Percentiles rank a stretch among this genome's conserved stretches.
phyloP scores from a whole-genome alignment of 768 basidiomycete genomes.

The Brasilioporus rufonigricans region DNA sequence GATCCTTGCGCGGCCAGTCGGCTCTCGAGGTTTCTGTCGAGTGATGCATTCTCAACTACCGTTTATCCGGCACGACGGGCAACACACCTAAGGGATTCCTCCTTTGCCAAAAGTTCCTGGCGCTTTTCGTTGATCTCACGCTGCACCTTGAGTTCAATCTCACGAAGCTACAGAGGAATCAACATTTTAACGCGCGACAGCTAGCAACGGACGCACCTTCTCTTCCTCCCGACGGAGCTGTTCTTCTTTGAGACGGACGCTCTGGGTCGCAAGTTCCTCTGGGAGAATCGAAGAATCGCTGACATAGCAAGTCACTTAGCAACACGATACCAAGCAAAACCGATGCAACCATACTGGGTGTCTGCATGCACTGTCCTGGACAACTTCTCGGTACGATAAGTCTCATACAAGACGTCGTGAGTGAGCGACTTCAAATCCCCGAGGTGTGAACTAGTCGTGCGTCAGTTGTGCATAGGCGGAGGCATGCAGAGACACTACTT shows the following conservation, averaged over 20 bases:
- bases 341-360: conserved; percentile 49
- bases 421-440: conserved; percentile 93
- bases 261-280: conserved; percentile 95
- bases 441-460: conserved; percentile 72
- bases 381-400: conserved; percentile 96
- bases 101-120: conserved; percentile 94
- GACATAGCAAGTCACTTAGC: conserved; percentile 23
- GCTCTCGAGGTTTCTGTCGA: conserved; percentile 77
- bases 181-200: conserved; percentile 4
- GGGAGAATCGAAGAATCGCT: conserved; percentile 91
- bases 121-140: conserved; percentile 97
- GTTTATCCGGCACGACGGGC: not conserved
- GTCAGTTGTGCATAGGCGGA: conserved; percentile 9
- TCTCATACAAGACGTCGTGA: conserved; percentile 93
- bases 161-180: conserved; percentile 64
- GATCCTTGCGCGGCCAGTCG: conserved; percentile 88
- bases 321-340: conserved; percentile 5
- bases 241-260: conserved; percentile 97
- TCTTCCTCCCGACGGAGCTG: conserved; percentile 96
- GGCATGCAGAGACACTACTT: conserved; percentile 49
- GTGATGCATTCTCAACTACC: not conserved
- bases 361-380: conserved; percentile 86
- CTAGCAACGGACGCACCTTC: conserved; percentile 51
- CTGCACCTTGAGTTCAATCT: conserved; percentile 97
- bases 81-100: conserved; percentile 82